phyloP scores from a whole-genome alignment of 345 rosid genomes.

The Rhodamnia argentea region DNA sequence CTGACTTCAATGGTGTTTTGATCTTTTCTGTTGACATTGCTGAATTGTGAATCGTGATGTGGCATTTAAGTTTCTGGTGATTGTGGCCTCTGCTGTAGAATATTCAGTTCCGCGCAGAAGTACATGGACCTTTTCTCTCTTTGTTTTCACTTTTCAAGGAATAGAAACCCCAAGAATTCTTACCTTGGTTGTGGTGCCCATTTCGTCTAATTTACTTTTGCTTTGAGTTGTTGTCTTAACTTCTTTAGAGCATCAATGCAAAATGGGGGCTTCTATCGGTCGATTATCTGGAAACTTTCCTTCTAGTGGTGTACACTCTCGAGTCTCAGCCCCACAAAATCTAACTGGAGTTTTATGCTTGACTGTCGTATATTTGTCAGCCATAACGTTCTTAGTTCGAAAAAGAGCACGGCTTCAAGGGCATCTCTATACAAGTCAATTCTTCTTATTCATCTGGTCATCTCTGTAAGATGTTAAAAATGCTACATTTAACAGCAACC shows the following conservation, averaged over 20 bases:
- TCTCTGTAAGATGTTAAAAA: neutral
- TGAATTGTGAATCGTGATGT: neutral
- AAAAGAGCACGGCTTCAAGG: neutral
- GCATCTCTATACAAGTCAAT: neutral
- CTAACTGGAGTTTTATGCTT: neutral
- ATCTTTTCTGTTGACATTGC: neutral
- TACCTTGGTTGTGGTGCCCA: neutral
- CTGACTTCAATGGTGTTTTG: neutral
- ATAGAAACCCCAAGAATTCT: neutral
- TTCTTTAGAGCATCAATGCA: neutral
- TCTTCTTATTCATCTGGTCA: neutral
- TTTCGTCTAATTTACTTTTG: neutral
- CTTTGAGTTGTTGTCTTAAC: neutral
- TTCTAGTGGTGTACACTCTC: neutral
- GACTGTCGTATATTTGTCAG: rapidly evolving
- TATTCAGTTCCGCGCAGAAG: rapidly evolving
- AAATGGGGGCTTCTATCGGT: neutral
- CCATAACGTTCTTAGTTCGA: neutral
- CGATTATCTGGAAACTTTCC: neutral
- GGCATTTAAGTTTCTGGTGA: neutral
- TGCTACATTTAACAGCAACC: neutral
- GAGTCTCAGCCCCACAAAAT: neutral
- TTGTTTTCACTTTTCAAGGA: neutral
- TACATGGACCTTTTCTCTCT: neutral
- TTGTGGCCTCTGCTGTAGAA: neutral